Conservation (phyloP, 352 stramenopile species). For the Thalassiosira mediterranea region DNA sequence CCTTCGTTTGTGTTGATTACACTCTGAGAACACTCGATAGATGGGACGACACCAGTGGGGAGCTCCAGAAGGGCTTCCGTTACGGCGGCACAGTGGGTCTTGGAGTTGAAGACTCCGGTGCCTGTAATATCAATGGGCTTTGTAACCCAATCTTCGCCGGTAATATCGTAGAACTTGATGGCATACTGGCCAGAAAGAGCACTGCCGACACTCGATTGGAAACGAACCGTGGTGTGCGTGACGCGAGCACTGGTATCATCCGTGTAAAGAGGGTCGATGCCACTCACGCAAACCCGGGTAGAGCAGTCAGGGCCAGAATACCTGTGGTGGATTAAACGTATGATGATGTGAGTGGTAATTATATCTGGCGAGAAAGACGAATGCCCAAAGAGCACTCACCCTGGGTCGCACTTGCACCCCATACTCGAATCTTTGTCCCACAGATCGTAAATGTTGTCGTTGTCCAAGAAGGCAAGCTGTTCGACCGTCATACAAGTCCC, state of each 20-base stretch:
- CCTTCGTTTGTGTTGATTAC: constrained; percentile 41
- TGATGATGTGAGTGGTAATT: constrained; percentile 28
- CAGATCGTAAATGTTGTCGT: constrained; percentile 60
- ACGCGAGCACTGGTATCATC: constrained; percentile 60
- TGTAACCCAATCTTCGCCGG: constrained; percentile 62
- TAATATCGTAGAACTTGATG: constrained; percentile 63
- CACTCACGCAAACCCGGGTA: constrained; percentile 79
- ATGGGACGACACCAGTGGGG: constrained; percentile 65
- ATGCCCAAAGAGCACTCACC: constrained; percentile 59
- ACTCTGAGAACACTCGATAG: constrained; percentile 48
- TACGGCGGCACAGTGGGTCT: constrained; percentile 49
- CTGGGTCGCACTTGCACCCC: constrained; percentile 90
- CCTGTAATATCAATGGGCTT: constrained; percentile 42
- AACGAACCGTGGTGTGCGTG: constrained; percentile 57
- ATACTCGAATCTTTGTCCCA: constrained; percentile 87
- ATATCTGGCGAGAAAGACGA: constrained; percentile 5
- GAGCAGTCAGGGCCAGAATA: constrained; percentile 64
- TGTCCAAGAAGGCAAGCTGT: constrained; percentile 55
- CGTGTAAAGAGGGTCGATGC: constrained; percentile 75
- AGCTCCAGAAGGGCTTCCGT: constrained; percentile 66
- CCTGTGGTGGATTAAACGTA: constrained; percentile 23
- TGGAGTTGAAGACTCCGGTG: constrained; percentile 35
- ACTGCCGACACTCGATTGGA: constrained; percentile 39
- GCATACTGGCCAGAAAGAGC: constrained; percentile 52
- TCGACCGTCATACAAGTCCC: constrained; percentile 60